A percentile compares a stretch with the other conserved stretches of the same genome.
Conservation (phyloP, 495 filamentous ascomycete genomes). For the Xylaria bambusicola region DNA sequence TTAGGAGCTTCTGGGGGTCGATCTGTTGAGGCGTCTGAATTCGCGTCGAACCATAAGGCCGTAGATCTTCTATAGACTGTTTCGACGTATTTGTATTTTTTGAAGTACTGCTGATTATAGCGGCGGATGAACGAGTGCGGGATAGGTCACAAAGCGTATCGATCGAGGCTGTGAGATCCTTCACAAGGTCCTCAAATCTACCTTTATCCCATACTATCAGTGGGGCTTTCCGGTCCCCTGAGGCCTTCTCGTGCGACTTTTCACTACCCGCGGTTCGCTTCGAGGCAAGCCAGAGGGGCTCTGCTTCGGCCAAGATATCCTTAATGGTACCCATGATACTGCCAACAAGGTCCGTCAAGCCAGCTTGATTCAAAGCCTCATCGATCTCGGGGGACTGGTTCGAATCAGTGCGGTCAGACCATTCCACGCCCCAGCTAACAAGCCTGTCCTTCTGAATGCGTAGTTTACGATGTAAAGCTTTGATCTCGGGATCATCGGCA, state of each 20-base stretch:
- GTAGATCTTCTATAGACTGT: conserved; percentile 43
- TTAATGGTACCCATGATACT: conserved; percentile 90
- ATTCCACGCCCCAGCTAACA: conserved; percentile 87
- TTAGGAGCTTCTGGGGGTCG: conserved; percentile 46
- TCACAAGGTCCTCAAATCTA: conserved; percentile 68
- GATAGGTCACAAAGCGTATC: conserved; percentile 90
- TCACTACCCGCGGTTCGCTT: conserved; percentile 47
- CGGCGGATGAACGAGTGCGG: conserved; percentile 59
- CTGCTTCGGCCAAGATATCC: conserved; percentile 81
- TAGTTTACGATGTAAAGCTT: conserved; percentile 57
- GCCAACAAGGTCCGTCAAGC: conserved; percentile 80
- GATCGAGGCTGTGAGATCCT: conserved; percentile 79
- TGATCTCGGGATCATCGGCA: conserved; percentile 56
- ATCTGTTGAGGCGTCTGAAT: conserved; percentile 58
- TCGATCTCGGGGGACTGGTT: conserved; percentile 75
- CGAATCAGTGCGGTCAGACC: conserved; percentile 82
- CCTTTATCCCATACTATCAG: conserved; percentile 60
- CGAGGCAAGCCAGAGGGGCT: conserved; percentile 67
- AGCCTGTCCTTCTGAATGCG: conserved; percentile 73
- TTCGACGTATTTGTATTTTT: conserved; percentile 29
- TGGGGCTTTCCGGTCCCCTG: conserved; percentile 46
- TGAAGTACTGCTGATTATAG: conserved; percentile 21
- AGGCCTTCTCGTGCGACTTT: conserved; percentile 35
- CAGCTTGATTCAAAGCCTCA: conserved; percentile 78
- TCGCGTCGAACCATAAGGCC: conserved; percentile 54